A percentile compares a stretch with the other conserved stretches of the same genome.
Evolutionary conservation across 179 eudicot genomes (phyloP).

Genomic region (Pouteria campechiana): DNA sequence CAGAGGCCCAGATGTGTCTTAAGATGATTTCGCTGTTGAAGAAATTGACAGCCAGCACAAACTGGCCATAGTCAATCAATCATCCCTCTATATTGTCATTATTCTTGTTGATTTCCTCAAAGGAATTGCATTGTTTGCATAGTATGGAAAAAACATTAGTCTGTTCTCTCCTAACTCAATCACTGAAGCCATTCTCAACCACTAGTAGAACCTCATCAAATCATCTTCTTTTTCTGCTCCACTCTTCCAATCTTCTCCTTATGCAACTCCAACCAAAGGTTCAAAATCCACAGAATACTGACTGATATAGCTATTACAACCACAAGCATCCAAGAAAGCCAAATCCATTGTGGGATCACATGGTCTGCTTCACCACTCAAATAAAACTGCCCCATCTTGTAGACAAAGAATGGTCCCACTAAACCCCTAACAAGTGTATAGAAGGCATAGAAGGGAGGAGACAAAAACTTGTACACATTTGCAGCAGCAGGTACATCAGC

Average conservation of each 20-base stretch:
- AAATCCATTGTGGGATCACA: conserved; percentile 49
- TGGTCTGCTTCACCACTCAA: conserved; percentile 29
- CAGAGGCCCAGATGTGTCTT: too few relatives aligned
- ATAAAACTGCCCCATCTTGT: conserved; percentile 29
- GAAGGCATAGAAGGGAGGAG: conserved; percentile 40
- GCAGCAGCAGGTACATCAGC: conserved; percentile 27
- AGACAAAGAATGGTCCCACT: conserved; percentile 42
- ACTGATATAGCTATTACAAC: conserved; percentile 41
- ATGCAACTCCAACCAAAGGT: conserved; percentile 33
- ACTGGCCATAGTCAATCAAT: too few relatives aligned
- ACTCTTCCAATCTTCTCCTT: conserved; percentile 15
- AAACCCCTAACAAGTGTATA: conserved; percentile 49
- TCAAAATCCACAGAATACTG: conserved; percentile 49
- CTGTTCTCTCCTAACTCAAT: too few relatives aligned
- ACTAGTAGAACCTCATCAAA: not conserved
- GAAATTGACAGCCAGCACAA: too few relatives aligned
- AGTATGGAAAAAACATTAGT: too few relatives aligned
- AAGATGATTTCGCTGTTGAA: too few relatives aligned
- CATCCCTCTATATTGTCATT: too few relatives aligned
- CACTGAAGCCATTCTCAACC: too few relatives aligned
- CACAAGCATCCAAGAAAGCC: conserved; percentile 55
- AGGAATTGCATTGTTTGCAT: too few relatives aligned
- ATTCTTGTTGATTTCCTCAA: too few relatives aligned
- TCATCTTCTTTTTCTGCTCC: conserved; percentile 9
- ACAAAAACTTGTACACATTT: conserved; percentile 20